phyloP scores from a whole-genome alignment of 2,329 filamentous ascomycete genomes.

The Myrmaecium sp. region DNA sequence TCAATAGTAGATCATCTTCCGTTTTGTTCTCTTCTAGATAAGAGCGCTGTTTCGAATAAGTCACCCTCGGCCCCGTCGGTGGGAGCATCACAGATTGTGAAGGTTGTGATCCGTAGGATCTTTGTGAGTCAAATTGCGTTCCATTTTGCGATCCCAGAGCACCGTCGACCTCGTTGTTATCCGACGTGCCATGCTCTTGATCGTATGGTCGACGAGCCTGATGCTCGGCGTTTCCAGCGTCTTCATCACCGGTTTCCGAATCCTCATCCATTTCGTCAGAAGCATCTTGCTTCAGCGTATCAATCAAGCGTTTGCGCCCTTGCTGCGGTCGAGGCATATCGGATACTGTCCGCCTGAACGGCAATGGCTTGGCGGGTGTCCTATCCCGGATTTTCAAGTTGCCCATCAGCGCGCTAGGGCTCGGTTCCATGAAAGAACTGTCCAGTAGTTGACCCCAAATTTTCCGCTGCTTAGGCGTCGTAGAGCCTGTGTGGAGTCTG shows the following conservation, averaged over 20 bases:
- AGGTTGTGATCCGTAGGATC: constrained; percentile 1
- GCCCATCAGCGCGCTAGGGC: constrained; percentile 15
- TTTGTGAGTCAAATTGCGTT: too few species aligned
- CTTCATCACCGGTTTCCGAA: constrained; percentile 3
- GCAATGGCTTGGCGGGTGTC: neutral
- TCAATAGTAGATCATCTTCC: constrained; percentile 19
- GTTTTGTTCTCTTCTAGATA: constrained; percentile 37
- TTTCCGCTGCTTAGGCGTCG: constrained; percentile 19
- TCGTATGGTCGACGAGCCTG: neutral
- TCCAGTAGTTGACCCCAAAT: constrained; percentile 17
- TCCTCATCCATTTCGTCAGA: constrained; percentile 7
- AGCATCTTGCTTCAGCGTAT: constrained; percentile 7
- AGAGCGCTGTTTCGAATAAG: constrained; percentile 42
- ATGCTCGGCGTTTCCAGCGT: neutral
- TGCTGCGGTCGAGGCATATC: constrained; percentile 13
- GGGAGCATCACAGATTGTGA: constrained; percentile 2
- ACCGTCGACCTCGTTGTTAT: too few species aligned
- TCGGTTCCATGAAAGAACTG: constrained; percentile 11
- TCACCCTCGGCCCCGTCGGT: constrained; percentile 27
- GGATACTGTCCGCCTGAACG: too few species aligned
- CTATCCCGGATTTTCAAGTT: constrained; percentile 11
- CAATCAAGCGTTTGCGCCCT: constrained; percentile 12
- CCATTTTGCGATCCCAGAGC: too few species aligned
- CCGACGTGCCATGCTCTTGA: neutral
- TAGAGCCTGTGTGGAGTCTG: too few species aligned